Percentiles rank a stretch among this genome's conserved stretches.
Evolutionary conservation across 2,329 filamentous ascomycete genomes (phyloP).

Genomic region (Escovopsis sp.): DNA sequence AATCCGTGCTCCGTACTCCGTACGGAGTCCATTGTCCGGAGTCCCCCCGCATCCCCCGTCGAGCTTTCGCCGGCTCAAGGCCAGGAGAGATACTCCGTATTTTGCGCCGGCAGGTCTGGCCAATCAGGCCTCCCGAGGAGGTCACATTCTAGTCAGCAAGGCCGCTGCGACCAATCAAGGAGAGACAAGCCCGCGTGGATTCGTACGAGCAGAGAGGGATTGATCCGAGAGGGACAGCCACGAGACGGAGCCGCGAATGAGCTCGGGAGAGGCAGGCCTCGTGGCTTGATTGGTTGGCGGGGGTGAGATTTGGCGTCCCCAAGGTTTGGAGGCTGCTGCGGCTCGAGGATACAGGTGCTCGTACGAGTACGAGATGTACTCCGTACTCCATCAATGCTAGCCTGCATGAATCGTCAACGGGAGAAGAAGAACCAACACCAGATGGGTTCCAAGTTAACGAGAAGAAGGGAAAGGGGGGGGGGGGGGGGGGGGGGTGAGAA

Average conservation of each 20-base stretch:
- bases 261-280: constrained; percentile 2
- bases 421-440: no score
- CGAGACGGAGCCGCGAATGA: constrained; percentile 1
- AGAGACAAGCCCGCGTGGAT: background rate
- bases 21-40: no score
- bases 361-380: background rate
- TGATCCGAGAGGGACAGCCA: background rate
- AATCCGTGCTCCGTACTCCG: no score
- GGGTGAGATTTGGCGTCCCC: background rate
- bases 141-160: constrained; percentile 9
- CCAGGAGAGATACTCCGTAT: no score
- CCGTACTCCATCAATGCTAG: background rate
- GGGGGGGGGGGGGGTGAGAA: no score
- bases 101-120: background rate
- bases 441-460: no score
- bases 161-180: constrained; percentile 4
- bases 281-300: constrained; percentile 6
- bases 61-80: no score
- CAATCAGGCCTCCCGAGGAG: constrained; percentile 7
- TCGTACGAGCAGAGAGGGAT: background rate
- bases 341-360: no score
- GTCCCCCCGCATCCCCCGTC: no score
- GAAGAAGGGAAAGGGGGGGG: no score
- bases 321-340: background rate
- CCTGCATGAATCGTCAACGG: no score